Conservation (phyloP, 371 early-diverging fungal genomes). For the Mortierella sp. region DNA sequence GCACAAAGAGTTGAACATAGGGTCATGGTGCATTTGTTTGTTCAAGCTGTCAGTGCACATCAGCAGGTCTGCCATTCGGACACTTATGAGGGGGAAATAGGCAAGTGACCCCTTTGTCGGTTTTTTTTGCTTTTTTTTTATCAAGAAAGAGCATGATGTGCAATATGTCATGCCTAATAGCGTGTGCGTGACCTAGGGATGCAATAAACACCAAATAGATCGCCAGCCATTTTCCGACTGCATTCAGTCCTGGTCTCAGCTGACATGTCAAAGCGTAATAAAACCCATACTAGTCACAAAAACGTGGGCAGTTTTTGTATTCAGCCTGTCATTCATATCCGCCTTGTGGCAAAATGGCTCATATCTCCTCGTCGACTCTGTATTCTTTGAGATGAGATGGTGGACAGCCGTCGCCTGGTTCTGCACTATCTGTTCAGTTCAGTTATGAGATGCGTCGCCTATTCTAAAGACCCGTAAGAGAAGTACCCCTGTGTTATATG, state of each 20-base stretch:
- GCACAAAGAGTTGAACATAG: neutral
- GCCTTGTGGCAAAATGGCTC: neutral
- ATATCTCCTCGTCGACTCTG: neutral
- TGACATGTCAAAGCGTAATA: neutral
- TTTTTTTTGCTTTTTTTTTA: neutral
- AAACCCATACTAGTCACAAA: too few species aligned
- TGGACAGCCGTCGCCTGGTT: too few species aligned
- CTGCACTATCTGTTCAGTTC: too few species aligned
- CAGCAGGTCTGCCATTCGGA: constrained; percentile 4
- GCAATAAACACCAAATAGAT: too few species aligned
- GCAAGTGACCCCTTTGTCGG: neutral
- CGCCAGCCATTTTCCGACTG: neutral
- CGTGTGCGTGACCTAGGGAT: neutral
- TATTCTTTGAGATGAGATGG: neutral
- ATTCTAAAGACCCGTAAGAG: too few species aligned
- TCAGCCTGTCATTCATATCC: neutral
- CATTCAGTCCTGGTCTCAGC: neutral
- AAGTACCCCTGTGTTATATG: too few species aligned
- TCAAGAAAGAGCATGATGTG: neutral
- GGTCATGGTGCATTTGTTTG: neutral
- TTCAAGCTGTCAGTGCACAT: neutral
- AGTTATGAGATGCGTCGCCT: too few species aligned
- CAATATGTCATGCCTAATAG: neutral
- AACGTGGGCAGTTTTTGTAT: too few species aligned
- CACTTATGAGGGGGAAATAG: neutral